phyloP scores from a whole-genome alignment of 768 basidiomycete species.

The Boletus fagicola region DNA sequence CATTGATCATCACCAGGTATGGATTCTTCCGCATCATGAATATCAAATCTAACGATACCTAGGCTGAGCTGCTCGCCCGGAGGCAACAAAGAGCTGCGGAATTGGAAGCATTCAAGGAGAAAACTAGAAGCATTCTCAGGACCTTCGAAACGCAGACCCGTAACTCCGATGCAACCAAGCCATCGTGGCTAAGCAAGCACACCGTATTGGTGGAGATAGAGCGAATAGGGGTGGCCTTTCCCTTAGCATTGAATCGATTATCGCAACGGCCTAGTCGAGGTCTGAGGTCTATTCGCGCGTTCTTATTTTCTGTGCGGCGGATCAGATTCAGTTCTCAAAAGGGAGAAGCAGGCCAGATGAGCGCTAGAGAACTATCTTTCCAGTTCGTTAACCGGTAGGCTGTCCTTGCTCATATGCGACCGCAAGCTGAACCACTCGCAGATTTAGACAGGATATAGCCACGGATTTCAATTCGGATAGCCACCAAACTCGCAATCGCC shows the following conservation, averaged over 20 bases:
- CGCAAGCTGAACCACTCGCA: slow-evolving; percentile 31
- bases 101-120: slow-evolving; percentile 79
- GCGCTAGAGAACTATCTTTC: slow-evolving; percentile 71
- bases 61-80: slow-evolving; percentile 74
- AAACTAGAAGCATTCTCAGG: slow-evolving; percentile 67
- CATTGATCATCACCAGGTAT: slow-evolving; percentile 78
- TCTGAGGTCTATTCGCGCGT: slow-evolving; percentile 61
- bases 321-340: slow-evolving; percentile 70
- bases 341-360: slow-evolving; percentile 76
- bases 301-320: slow-evolving; percentile 79
- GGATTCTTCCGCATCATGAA: not conserved
- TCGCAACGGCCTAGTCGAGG: slow-evolving; percentile 40
- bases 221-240: slow-evolving; percentile 89
- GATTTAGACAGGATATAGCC: slow-evolving; percentile 74
- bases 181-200: slow-evolving; percentile 57
- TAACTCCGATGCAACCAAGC: slow-evolving; percentile 18
- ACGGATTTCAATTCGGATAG: slow-evolving; percentile 68
- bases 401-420: not conserved
- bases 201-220: slow-evolving; percentile 53
- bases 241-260: slow-evolving; percentile 61
- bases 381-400: slow-evolving; percentile 80
- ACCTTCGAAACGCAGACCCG: slow-evolving; percentile 68
- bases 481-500: slow-evolving; percentile 67
- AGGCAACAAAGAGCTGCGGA: slow-evolving; percentile 76
- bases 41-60: slow-evolving; percentile 18